These are phyloP conservation scores for Pseudocercospora musae DNA, from an alignment of 2,329 filamentous ascomycete genomes.

Conservation along the genomic window DNA sequence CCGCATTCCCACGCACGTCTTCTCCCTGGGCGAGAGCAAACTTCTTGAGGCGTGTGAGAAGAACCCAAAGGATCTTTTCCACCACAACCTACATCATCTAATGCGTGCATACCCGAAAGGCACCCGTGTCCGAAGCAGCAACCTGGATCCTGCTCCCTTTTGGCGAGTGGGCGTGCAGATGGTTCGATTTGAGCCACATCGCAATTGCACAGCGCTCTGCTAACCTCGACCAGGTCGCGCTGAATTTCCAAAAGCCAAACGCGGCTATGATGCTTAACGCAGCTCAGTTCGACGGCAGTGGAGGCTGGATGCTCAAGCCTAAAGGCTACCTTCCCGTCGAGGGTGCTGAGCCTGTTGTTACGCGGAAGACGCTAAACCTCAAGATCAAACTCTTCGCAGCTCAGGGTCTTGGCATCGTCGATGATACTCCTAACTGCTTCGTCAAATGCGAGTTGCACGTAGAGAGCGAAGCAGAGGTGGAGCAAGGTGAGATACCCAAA, in stretches of 20 bases:
- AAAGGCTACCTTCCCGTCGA: conserved; percentile 59
- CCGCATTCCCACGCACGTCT: conserved; percentile 59
- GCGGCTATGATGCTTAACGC: conserved; percentile 95
- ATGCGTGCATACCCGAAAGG: conserved; percentile 89
- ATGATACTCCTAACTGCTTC: conserved; percentile 60
- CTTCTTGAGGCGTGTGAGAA: conserved; percentile 64
- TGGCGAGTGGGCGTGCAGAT: conserved; percentile 90
- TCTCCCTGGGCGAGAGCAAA: conserved; percentile 61
- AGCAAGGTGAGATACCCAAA: conserved; percentile 42
- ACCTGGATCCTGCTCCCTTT: conserved; percentile 78
- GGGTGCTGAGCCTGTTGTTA: conserved; percentile 14
- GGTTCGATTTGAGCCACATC: conserved; percentile 13
- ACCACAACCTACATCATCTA: conserved; percentile 76
- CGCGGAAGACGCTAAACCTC: conserved; percentile 55
- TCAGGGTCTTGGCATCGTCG: conserved; percentile 63
- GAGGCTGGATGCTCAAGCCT: conserved; percentile 85
- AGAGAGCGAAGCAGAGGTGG: conserved; percentile 58
- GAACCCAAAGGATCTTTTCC: conserved; percentile 61
- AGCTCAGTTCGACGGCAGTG: conserved; percentile 79
- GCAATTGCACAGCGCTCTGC: background rate
- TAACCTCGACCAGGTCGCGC: conserved; percentile 56
- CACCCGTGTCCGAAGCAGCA: conserved; percentile 76
- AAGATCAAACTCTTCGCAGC: conserved; percentile 71
- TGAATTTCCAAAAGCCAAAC: conserved; percentile 92
- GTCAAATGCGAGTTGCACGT: conserved; percentile 80